These are phyloP conservation scores for Cucumis melo DNA, from an alignment of 306 rosid genomes.

Conservation along the genomic window DNA sequence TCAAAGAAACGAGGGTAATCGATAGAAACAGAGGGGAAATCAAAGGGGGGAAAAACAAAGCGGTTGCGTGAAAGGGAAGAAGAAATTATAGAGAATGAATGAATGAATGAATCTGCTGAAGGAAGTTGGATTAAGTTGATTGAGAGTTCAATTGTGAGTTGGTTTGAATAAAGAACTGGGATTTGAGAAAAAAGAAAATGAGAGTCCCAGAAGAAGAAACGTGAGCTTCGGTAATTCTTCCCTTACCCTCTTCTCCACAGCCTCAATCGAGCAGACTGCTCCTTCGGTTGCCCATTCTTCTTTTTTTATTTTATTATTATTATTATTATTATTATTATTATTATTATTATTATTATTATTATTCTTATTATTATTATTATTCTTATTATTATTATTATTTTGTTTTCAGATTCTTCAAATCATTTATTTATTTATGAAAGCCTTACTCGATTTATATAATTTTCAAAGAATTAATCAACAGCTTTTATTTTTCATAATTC, in stretches of 20 bases:
- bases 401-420: too few species aligned
- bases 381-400: too few species aligned
- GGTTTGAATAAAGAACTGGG: not conserved
- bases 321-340: too few species aligned
- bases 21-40: not conserved
- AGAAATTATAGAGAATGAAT: not conserved
- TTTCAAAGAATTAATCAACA: too few species aligned
- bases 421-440: too few species aligned
- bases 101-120: not conserved
- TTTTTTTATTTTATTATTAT: too few species aligned
- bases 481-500: too few species aligned
- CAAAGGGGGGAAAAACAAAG: not conserved
- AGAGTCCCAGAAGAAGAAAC: not conserved
- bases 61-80: conserved; percentile 5
- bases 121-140: not conserved
- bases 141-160: not conserved
- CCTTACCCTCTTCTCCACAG: not conserved
- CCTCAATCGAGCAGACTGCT: not conserved
- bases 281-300: not conserved
- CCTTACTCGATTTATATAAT: too few species aligned
- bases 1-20: not conserved
- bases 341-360: too few species aligned
- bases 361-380: too few species aligned
- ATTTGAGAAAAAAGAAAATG: not conserved
- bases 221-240: conserved; percentile 1